These are phyloP conservation scores for Adansonia rubrostipa DNA, from an alignment of 441 rosid species.

Conservation along the genomic window DNA sequence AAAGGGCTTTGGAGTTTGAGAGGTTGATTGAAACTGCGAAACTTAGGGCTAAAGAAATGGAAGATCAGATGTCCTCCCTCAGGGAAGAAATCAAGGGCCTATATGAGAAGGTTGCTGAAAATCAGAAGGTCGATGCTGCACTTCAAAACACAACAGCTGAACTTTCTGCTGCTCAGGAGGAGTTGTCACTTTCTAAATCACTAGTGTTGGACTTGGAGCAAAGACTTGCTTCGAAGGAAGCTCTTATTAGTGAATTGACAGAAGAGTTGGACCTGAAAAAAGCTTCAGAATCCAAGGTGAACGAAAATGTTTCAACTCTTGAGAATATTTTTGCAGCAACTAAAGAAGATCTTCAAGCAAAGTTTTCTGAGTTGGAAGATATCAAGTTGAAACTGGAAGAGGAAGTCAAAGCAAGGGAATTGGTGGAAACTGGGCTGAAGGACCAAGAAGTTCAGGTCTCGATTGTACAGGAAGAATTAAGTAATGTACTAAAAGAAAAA, in stretches of 20 bases:
- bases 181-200: constrained; percentile 62
- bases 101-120: constrained; percentile 66
- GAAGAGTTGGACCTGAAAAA: constrained; percentile 64
- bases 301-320: constrained; percentile 58
- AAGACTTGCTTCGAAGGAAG: constrained; percentile 69
- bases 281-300: constrained; percentile 68
- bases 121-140: constrained; percentile 70
- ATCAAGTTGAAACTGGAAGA: constrained; percentile 56
- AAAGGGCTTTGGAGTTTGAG: constrained; percentile 77
- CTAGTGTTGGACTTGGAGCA: constrained; percentile 61
- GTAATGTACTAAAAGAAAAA: constrained; percentile 47
- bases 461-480: constrained; percentile 43
- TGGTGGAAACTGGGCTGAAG: constrained; percentile 45
- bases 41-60: constrained; percentile 61
- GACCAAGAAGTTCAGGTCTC: constrained; percentile 43
- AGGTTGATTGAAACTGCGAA: constrained; percentile 70
- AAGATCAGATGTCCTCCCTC: constrained; percentile 49
- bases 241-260: constrained; percentile 55
- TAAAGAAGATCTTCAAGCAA: constrained; percentile 60
- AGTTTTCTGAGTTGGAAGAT: constrained; percentile 56
- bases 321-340: constrained; percentile 51
- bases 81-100: constrained; percentile 78
- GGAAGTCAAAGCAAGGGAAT: constrained; percentile 54
- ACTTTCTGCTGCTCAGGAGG: constrained; percentile 72
- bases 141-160: constrained; percentile 62